Conservation (phyloP, 129 eudicot species). For the Oenanthe sinensis region DNA sequence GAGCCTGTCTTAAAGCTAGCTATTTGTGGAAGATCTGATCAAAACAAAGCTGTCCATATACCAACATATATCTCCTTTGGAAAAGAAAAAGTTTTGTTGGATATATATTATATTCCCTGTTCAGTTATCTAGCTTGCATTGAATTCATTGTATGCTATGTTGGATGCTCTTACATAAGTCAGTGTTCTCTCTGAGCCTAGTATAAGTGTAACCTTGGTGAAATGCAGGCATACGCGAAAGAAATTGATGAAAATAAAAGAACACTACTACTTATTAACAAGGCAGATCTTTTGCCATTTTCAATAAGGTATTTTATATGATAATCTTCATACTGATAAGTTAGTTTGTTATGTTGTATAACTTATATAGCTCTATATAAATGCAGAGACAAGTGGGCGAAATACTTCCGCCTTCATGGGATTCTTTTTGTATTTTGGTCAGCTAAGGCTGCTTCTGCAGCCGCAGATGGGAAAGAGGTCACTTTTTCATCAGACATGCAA, state of each 20-base stretch:
- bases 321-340: neutral
- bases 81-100: neutral
- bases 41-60: neutral
- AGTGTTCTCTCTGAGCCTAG: neutral
- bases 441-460: constrained; percentile 87
- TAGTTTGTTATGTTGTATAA: neutral
- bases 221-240: constrained; percentile 86
- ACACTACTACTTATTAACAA: constrained; percentile 86
- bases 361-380: constrained; percentile 1
- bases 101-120: neutral
- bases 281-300: constrained; percentile 81
- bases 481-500: constrained; percentile 11
- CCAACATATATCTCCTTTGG: neutral
- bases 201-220: constrained; percentile 10
- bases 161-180: neutral
- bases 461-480: constrained; percentile 48
- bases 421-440: constrained; percentile 84
- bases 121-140: neutral
- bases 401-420: constrained; percentile 61
- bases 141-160: neutral
- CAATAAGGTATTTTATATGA: constrained; percentile 41
- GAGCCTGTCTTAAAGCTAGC: neutral
- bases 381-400: constrained; percentile 80
- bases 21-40: neutral
- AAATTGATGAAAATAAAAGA: constrained; percentile 71